Conservation (phyloP, 176 grass and related monocot genomes). For the Luzula sylvatica region DNA sequence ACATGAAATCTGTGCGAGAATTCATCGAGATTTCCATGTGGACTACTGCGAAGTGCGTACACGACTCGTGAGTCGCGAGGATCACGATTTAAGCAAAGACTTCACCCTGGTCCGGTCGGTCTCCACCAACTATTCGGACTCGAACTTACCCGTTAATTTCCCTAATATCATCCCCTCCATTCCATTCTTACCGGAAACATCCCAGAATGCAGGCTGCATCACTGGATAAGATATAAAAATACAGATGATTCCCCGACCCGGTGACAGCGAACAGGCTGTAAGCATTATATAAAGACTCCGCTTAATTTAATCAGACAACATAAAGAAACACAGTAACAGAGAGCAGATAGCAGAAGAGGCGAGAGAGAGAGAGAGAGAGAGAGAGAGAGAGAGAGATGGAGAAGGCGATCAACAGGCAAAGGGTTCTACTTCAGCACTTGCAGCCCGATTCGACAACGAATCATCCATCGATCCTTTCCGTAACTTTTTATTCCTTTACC, state of each 20-base stretch:
- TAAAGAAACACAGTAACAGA: conserved; percentile 9
- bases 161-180: background rate
- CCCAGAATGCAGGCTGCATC: background rate
- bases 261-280: background rate
- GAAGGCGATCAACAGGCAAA: conserved; percentile 78
- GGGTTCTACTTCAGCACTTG: conserved; percentile 64
- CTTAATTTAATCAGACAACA: background rate
- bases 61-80: conserved; percentile 6
- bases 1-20: too few species aligned
- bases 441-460: conserved; percentile 22
- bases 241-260: background rate
- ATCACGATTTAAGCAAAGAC: conserved; percentile 17
- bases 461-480: conserved; percentile 18
- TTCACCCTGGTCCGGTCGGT: background rate
- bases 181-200: background rate
- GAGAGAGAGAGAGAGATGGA: conserved; percentile 42
- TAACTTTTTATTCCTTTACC: background rate
- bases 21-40: too few species aligned
- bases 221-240: background rate
- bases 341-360: background rate
- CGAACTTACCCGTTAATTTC: conserved; percentile 1
- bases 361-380: conserved; percentile 1
- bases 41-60: too few species aligned
- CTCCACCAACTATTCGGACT: background rate
- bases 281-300: background rate